A percentile compares a stretch with the other conserved stretches of the same genome.
Conservation (phyloP, 108 stramenopile species). For the Skeletonema grethae region DNA sequence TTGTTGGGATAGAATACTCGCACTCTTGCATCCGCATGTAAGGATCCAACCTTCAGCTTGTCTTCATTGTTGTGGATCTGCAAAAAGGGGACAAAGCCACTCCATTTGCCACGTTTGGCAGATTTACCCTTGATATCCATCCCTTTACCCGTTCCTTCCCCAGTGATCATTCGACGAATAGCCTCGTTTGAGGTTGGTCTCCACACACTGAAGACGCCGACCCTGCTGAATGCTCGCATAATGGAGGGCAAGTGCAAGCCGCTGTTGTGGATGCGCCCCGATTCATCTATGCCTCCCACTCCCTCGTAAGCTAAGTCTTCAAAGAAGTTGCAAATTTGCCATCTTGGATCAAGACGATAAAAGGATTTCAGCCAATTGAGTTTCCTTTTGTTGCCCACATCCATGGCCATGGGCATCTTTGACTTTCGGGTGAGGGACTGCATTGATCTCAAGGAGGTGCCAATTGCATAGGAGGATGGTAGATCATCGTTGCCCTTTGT, state of each 20-base stretch:
- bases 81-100: constrained; percentile 14
- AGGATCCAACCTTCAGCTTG: neutral
- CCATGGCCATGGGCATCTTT: neutral
- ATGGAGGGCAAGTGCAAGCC: neutral
- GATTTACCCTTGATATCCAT: constrained; percentile 21
- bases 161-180: constrained; percentile 9
- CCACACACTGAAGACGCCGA: constrained; percentile 21
- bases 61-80: constrained; percentile 16
- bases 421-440: neutral
- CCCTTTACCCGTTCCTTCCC: constrained; percentile 19
- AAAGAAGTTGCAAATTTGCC: constrained; percentile 45
- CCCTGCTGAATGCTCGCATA: neutral
- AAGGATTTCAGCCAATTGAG: constrained; percentile 31
- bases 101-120: constrained; percentile 11
- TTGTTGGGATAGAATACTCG: constrained; percentile 10
- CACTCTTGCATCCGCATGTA: constrained; percentile 5
- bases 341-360: constrained; percentile 42
- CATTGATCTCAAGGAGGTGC: neutral
- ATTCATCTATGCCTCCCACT: neutral
- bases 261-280: neutral
- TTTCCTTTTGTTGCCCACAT: neutral
- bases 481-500: neutral
- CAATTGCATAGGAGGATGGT: neutral
- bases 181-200: constrained; percentile 16
- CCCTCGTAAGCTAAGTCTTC: constrained; percentile 41